These are phyloP conservation scores for Jackrogersella multiformis DNA, from an alignment of 495 filamentous ascomycete species.

Conservation along the genomic window DNA sequence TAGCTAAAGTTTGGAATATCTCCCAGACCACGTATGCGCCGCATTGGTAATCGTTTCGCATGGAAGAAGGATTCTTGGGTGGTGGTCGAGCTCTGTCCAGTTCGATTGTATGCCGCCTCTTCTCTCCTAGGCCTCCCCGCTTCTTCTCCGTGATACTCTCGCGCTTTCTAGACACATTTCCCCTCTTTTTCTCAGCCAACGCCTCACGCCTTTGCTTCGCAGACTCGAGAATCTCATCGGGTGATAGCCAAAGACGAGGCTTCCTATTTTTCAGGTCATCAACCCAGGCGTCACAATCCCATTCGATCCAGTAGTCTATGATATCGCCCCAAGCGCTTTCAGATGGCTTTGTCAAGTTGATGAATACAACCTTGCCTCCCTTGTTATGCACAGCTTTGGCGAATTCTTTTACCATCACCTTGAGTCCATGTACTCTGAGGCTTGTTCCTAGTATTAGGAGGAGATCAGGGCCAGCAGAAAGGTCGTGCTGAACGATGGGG, in stretches of 20 bases:
- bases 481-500: slow-evolving; percentile 69
- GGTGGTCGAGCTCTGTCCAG: slow-evolving; percentile 39
- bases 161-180: slow-evolving; percentile 39
- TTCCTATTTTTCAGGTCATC: slow-evolving; percentile 64
- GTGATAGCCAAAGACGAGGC: slow-evolving; percentile 64
- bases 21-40: slow-evolving; percentile 47
- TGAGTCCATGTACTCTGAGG: slow-evolving; percentile 73
- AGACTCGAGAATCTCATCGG: slow-evolving; percentile 47
- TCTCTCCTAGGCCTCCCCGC: slow-evolving; percentile 24
- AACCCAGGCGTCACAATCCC: slow-evolving; percentile 79
- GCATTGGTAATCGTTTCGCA: slow-evolving; percentile 48
- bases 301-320: slow-evolving; percentile 73
- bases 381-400: slow-evolving; percentile 73
- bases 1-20: slow-evolving; percentile 45
- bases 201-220: slow-evolving; percentile 48
- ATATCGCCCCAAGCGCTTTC: slow-evolving; percentile 74
- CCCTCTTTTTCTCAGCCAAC: slow-evolving; percentile 44
- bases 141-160: slow-evolving; percentile 43
- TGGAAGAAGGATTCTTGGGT: slow-evolving; percentile 45
- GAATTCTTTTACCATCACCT: slow-evolving; percentile 72
- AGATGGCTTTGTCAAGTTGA: slow-evolving; percentile 73
- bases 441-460: slow-evolving; percentile 74
- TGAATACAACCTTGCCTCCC: slow-evolving; percentile 71
- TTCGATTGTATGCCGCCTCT: slow-evolving; percentile 30
- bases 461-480: slow-evolving; percentile 67